Conservation (phyloP, 495 filamentous ascomycete genomes). For the Mytilinidion resinicola region DNA sequence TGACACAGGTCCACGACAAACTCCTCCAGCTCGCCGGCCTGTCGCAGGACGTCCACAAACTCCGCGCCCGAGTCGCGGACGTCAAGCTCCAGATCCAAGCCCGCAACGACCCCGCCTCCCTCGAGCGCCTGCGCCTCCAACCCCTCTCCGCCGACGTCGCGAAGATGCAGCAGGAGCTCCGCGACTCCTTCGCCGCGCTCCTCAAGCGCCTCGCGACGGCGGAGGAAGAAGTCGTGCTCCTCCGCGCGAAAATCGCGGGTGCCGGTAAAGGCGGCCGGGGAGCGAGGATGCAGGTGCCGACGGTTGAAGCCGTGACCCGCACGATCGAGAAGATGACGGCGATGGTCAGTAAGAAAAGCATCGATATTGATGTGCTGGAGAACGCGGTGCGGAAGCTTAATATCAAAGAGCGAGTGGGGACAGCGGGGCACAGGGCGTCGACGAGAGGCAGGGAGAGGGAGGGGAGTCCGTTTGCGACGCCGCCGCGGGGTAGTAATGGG, state of each 20-base stretch:
- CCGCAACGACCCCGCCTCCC: conserved; percentile 54
- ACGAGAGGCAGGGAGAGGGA: conserved; percentile 35
- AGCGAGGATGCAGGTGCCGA: conserved; percentile 52
- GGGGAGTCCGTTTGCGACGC: conserved; percentile 57
- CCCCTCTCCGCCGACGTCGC: conserved; percentile 79
- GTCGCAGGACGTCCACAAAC: conserved; percentile 56
- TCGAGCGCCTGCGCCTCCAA: conserved; percentile 52
- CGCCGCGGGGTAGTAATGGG: conserved; percentile 39
- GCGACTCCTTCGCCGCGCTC: conserved; percentile 60
- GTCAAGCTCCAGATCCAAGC: conserved; percentile 63
- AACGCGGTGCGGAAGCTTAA: conserved; percentile 66
- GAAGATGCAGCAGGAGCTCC: conserved; percentile 73
- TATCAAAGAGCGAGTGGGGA: conserved; percentile 12
- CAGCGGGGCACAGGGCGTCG: conserved; percentile 2
- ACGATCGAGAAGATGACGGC: conserved; percentile 88
- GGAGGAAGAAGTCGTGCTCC: conserved; percentile 71
- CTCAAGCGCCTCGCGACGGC: conserved; percentile 68
- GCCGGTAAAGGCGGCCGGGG: conserved; percentile 44
- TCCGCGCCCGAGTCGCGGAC: conserved; percentile 65
- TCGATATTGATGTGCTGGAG: conserved; percentile 84
- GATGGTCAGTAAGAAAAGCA: conserved; percentile 81
- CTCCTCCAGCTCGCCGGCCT: conserved; percentile 55
- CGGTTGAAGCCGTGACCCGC: conserved; percentile 81
- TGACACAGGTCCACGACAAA: conserved; percentile 58
- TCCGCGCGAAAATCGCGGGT: conserved; percentile 62